Evolutionary conservation across 225 moss, liverwort and hornwort genomes (phyloP), one percentile per base, ranked within the genome.

Genomic region (Straminergon stramineum): DNA sequence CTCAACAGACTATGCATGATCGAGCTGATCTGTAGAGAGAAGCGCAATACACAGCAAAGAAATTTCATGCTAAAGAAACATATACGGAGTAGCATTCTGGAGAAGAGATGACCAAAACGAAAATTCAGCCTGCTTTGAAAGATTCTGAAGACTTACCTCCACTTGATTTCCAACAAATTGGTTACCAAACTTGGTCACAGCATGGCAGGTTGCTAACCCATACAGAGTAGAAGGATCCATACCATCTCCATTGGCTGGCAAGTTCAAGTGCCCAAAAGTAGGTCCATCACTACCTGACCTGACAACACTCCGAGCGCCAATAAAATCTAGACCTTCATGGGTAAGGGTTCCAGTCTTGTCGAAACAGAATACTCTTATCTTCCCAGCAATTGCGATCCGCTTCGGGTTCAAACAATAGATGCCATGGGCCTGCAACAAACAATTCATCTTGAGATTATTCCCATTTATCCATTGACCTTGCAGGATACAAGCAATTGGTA

Each of bases 281-380:
- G 89, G 91, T 67, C 66, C 85, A 85, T 75, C 55, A 57, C 57
- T 57, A 37, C 80, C 58, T 76, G 93, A 85, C 86, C 70, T 90
- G 35, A 92, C 88, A n/a, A 93, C 88, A 91, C 94, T 96, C 90
- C 91, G 96, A 81, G 93, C 90, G 13, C 97, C 97, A 86, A 96
- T 92, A 75, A 97, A 96, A 84, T 97, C 96, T 48, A 97, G 92
- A 82, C 96, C 96, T 89, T 97, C 94, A 87, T 91, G 92, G 64
- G 97, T 97, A 68, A 97, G 95, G 64, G 97, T 97, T 76, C 96
- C 97, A 31, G 97, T 97, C 89, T 97, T 97, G 89, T 97, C 96
- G 63, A 97, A 97, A 88, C 94, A 95, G 80, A 97, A 96, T 37
- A 96, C n/a, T 57, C 97, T 94, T 85, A 96, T 96, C 85, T 97